Evolutionary conservation across 805 yeast species (phyloP).

Genomic region (Blastobotrys terrestris): DNA sequence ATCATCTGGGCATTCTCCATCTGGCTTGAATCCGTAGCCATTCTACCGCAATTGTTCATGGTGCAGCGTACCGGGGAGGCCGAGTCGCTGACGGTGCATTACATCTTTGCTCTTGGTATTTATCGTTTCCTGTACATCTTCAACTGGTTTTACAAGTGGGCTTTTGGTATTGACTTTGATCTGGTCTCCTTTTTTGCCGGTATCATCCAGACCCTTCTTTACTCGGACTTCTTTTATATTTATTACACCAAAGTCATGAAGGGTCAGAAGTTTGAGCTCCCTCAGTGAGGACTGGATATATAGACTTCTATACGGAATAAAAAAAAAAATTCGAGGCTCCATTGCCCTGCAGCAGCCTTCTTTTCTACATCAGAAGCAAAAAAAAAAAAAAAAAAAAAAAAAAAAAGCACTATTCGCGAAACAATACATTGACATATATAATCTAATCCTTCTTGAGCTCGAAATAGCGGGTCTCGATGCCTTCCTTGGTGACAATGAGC

Average conservation of each 20-base stretch:
- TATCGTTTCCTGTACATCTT: constrained; percentile 89
- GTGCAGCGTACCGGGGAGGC: constrained; percentile 87
- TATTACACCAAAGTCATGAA: constrained; percentile 76
- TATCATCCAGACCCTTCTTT: constrained; percentile 73
- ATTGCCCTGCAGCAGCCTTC: no score
- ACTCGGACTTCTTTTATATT: constrained; percentile 93
- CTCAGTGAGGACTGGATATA: constrained; percentile 34
- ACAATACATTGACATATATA: no score
- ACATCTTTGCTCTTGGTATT: constrained; percentile 86
- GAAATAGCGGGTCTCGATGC: constrained; percentile 73
- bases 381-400: no score
- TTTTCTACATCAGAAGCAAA: no score
- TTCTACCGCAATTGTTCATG: constrained; percentile 87
- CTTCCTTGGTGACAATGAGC: constrained; percentile 86
- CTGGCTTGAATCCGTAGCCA: constrained; percentile 91
- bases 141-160: constrained; percentile 89
- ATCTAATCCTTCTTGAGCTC: constrained; percentile 81
- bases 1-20: constrained; percentile 77
- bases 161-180: constrained; percentile 56
- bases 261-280: constrained; percentile 71
- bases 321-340: no score
- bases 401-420: no score
- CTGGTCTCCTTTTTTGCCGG: constrained; percentile 73
- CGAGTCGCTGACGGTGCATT: constrained; percentile 80
- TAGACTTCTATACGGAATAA: no score